Evolutionary conservation across 139 green algal species (phyloP).

Genomic region (Micromonas commoda): DNA sequence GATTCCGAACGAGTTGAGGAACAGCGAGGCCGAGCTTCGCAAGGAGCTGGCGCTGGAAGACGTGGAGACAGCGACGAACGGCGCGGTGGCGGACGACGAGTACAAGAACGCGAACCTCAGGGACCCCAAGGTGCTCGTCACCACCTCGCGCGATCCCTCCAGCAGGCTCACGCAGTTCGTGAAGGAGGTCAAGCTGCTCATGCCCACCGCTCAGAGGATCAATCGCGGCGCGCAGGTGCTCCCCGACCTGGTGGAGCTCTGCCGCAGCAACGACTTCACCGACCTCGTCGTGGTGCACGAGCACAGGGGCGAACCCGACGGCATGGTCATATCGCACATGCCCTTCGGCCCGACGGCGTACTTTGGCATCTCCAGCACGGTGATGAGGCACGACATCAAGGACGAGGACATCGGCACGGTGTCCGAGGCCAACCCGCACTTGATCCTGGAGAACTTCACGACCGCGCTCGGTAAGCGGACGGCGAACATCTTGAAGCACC

Average conservation of each 20-base stretch:
- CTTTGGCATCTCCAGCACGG: conserved; percentile 92
- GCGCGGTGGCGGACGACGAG: conserved; percentile 74
- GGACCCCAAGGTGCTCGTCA: conserved; percentile 90
- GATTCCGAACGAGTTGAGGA: conserved; percentile 84
- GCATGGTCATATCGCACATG: conserved; percentile 93
- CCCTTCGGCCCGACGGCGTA: conserved; percentile 96
- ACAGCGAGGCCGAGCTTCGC: conserved; percentile 67
- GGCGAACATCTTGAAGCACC: conserved; percentile 82
- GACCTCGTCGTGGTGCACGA: conserved; percentile 97
- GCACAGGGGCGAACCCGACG: conserved; percentile 93
- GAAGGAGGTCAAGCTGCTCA: conserved; percentile 94
- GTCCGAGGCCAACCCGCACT: conserved; percentile 87
- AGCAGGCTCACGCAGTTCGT: conserved; percentile 84
- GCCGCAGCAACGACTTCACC: conserved; percentile 78
- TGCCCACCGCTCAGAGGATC: conserved; percentile 86
- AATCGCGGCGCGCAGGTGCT: conserved; percentile 79
- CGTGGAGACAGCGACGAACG: conserved; percentile 76
- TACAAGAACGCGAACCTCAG: conserved; percentile 78
- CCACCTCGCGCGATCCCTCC: conserved; percentile 86
- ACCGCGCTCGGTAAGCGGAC: conserved; percentile 74
- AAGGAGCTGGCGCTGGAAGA: conserved; percentile 88
- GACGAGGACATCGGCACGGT: conserved; percentile 86
- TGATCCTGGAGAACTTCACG: conserved; percentile 87
- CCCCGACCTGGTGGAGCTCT: conserved; percentile 79
- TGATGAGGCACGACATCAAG: conserved; percentile 82